phyloP scores from a whole-genome alignment of 1,284 basidiomycete genomes.

The Cryptococcus jaspeensis region DNA sequence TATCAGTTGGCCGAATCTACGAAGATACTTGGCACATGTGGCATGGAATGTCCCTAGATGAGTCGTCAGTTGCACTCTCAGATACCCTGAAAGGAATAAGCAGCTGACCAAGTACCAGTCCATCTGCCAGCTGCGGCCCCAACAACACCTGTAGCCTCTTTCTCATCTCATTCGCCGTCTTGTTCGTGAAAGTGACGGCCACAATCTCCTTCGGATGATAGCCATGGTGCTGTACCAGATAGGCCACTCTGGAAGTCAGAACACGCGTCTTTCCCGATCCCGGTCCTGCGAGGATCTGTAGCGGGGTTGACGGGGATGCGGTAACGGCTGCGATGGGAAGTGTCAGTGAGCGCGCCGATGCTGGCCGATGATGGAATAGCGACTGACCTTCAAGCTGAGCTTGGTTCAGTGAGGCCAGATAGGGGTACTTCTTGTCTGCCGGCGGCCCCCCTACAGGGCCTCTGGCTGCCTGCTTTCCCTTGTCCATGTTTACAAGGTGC shows the following conservation, averaged over 20 bases:
- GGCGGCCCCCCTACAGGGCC: too few species aligned
- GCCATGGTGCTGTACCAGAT: conserved; percentile 64
- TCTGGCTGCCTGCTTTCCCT: too few species aligned
- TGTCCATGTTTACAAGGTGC: too few species aligned
- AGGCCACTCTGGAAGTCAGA: conserved; percentile 74
- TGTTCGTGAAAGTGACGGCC: conserved; percentile 83
- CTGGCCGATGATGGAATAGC: neutral
- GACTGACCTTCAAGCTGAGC: conserved; percentile 40
- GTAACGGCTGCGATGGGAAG: conserved; percentile 57
- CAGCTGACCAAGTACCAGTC: conserved; percentile 60
- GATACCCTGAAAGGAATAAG: neutral
- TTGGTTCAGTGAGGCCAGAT: conserved; percentile 37
- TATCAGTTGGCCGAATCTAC: conserved; percentile 64
- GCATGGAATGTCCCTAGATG: conserved; percentile 77
- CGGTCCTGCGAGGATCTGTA: conserved; percentile 82
- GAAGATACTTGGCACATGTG: conserved; percentile 68
- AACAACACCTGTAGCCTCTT: conserved; percentile 69
- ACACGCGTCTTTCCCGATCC: conserved; percentile 71
- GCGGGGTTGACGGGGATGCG: conserved; percentile 61
- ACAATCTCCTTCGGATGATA: conserved; percentile 65
- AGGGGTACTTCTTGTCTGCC: conserved; percentile 21
- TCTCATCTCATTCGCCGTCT: conserved; percentile 87
- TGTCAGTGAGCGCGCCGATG: neutral
- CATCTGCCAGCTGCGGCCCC: conserved; percentile 61
- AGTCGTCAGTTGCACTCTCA: neutral